Evolutionary conservation across 2,329 filamentous ascomycete genomes (phyloP).

Genomic region (Graphiopsis chlorocephala): DNA sequence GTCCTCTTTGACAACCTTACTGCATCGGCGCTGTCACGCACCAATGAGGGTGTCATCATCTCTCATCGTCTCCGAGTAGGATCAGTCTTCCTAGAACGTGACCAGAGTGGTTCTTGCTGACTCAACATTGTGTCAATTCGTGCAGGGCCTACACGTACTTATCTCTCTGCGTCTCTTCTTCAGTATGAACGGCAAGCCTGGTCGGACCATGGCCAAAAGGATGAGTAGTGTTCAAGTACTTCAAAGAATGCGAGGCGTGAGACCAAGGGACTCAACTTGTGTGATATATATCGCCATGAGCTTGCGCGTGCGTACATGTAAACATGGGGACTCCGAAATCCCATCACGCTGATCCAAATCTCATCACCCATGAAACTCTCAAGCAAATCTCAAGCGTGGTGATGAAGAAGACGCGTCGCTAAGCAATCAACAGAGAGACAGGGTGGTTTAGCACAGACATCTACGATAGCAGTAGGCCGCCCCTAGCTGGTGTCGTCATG

Average conservation of each 20-base stretch:
- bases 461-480: neutral
- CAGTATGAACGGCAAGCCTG: neutral
- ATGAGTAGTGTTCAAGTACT: neutral
- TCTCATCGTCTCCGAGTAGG: neutral
- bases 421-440: neutral
- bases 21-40: neutral
- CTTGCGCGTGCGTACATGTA: neutral
- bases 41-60: neutral
- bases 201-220: neutral
- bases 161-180: neutral
- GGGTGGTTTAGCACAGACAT: neutral
- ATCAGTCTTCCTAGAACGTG: neutral
- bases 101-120: neutral
- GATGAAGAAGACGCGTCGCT: neutral
- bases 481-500: neutral
- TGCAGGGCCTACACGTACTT: neutral
- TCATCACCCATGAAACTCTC: neutral
- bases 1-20: neutral
- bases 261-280: neutral
- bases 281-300: neutral
- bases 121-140: neutral
- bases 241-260: neutral
- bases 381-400: neutral
- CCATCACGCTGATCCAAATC: neutral
- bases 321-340: neutral